Percentiles rank a stretch among this genome's conserved stretches.
Conservation (phyloP, 2,329 filamentous ascomycete species). For the Colletotrichum scovillei region DNA sequence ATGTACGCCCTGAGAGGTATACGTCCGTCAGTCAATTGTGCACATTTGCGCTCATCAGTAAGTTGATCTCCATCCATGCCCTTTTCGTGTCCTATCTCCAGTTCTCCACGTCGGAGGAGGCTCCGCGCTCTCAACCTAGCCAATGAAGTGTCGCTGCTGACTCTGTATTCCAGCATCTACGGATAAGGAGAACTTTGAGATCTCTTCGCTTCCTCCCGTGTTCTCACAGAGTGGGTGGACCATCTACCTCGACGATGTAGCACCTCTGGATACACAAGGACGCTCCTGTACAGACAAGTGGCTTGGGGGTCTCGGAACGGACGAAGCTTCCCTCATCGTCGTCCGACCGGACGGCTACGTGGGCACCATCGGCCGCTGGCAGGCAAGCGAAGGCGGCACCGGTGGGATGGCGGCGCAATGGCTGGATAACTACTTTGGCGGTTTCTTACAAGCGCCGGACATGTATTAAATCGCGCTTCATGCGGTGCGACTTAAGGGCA, state of each 20-base stretch:
- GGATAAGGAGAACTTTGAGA: conserved; percentile 71
- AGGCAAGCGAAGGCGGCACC: background rate
- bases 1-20: conserved; percentile 76
- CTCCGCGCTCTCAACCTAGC: background rate
- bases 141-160: conserved; percentile 26
- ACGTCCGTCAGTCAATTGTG: conserved; percentile 66
- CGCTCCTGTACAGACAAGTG: conserved; percentile 60
- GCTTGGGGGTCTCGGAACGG: conserved; percentile 35
- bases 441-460: conserved; percentile 22
- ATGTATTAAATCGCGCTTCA: background rate
- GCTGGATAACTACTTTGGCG: conserved; percentile 24
- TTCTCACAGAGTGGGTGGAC: conserved; percentile 76
- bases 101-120: background rate
- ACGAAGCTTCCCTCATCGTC: conserved; percentile 36
- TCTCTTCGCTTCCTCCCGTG: conserved; percentile 72
- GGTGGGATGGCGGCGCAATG: conserved; percentile 17
- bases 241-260: conserved; percentile 75
- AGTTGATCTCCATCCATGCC: conserved; percentile 43
- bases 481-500: background rate
- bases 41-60: conserved; percentile 76
- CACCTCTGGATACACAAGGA: conserved; percentile 63
- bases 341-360: conserved; percentile 40
- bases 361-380: conserved; percentile 34
- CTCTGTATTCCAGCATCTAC: conserved; percentile 58
- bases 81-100: background rate